Evolutionary conservation across 805 yeast genomes (phyloP).

Genomic region (Blastobotrys parvus): DNA sequence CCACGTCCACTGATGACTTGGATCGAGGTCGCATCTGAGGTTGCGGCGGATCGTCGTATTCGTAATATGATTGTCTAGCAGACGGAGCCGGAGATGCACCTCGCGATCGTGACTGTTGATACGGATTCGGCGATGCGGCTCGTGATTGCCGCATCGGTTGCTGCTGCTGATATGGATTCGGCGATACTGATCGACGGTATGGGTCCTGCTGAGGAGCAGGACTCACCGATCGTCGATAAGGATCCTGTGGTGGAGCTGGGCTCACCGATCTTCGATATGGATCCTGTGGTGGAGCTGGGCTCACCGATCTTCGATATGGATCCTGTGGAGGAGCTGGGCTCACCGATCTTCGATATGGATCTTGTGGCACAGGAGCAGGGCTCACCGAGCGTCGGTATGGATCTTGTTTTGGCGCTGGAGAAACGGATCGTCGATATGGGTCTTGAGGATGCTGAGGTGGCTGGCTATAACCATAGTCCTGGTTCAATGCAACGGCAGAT

Average conservation of each 20-base stretch:
- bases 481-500: constrained; percentile 14
- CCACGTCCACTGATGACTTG: constrained; percentile 17
- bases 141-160: background rate
- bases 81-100: background rate
- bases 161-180: constrained; percentile 7
- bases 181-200: constrained; percentile 8
- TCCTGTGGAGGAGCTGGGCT: constrained; percentile 6
- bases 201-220: background rate
- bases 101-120: background rate
- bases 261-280: constrained; percentile 11
- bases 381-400: background rate
- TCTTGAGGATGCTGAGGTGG: background rate
- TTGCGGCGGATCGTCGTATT: constrained; percentile 6
- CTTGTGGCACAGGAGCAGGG: background rate
- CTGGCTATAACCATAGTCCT: background rate
- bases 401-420: constrained; percentile 6
- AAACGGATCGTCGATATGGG: constrained; percentile 1
- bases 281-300: constrained; percentile 6
- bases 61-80: background rate
- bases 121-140: constrained; percentile 3
- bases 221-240: background rate
- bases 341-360: constrained; percentile 7
- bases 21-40: constrained; percentile 18
- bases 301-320: background rate
- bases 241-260: constrained; percentile 10